These are phyloP conservation scores for Fragaria ananassa DNA, from an alignment of 306 rosid genomes.

Conservation along the genomic window DNA sequence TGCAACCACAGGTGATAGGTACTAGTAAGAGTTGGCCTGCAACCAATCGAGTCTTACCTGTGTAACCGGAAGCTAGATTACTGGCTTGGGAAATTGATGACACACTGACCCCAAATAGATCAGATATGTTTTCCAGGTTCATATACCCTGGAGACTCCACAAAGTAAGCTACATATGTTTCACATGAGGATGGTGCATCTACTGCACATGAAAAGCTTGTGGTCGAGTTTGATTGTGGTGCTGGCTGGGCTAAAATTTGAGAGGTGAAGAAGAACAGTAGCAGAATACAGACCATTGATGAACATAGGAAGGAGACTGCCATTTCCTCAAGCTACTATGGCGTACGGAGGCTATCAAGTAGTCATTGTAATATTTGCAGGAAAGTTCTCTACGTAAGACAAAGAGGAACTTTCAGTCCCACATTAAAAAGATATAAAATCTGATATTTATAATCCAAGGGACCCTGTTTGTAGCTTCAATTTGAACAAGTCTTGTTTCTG, in stretches of 20 bases:
- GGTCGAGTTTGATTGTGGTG: constrained; percentile 15
- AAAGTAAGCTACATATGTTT: constrained; percentile 60
- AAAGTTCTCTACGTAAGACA: background rate
- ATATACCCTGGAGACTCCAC: constrained; percentile 43
- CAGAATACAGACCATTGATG: constrained; percentile 26
- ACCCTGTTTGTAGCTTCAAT: background rate
- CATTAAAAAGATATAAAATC: background rate
- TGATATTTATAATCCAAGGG: background rate
- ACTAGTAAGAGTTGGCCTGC: constrained; percentile 54
- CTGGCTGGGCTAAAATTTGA: constrained; percentile 35
- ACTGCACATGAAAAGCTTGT: constrained; percentile 55
- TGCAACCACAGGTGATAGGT: constrained; percentile 69
- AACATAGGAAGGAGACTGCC: constrained; percentile 37
- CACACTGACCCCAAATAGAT: constrained; percentile 51
- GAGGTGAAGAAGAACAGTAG: constrained; percentile 28
- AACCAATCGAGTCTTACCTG: constrained; percentile 18
- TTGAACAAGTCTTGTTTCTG: constrained; percentile 1
- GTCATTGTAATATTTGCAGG: constrained; percentile 15
- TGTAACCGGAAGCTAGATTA: constrained; percentile 32
- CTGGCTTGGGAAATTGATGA: constrained; percentile 59
- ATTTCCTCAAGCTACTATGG: constrained; percentile 31
- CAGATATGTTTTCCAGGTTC: constrained; percentile 46
- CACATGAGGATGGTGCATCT: constrained; percentile 45
- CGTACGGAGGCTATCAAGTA: background rate
- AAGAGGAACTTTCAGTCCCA: constrained; percentile 1